Conservation (phyloP, 2,329 filamentous ascomycete genomes). For the Stemphylium lycopersici region DNA sequence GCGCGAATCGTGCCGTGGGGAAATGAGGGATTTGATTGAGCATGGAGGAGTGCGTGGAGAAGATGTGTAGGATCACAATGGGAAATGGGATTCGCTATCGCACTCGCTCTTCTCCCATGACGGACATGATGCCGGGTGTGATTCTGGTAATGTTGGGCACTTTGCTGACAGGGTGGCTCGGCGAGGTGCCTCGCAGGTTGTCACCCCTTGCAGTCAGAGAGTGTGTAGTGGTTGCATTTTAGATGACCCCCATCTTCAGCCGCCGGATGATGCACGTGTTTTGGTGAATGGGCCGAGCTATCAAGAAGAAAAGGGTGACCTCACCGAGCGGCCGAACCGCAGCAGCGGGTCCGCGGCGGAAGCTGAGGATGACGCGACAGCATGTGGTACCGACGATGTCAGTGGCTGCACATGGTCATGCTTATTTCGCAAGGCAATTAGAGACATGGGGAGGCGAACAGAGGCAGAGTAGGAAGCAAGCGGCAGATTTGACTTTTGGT, state of each 20-base stretch:
- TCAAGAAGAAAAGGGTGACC: conserved; percentile 18
- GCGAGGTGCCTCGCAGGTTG: not conserved
- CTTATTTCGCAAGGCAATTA: conserved; percentile 31
- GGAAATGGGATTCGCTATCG: not conserved
- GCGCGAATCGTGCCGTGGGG: conserved; percentile 30
- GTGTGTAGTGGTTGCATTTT: conserved; percentile 6
- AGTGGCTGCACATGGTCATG: conserved; percentile 13
- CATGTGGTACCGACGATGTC: conserved; percentile 6
- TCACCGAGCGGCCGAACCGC: conserved; percentile 21
- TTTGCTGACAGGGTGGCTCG: not conserved
- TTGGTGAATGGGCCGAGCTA: conserved; percentile 20
- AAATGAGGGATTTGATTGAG: conserved; percentile 19
- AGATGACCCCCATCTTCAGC: conserved; percentile 13
- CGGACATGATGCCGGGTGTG: not conserved
- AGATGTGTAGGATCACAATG: conserved; percentile 1
- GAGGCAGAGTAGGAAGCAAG: not conserved
- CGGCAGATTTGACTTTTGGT: not conserved
- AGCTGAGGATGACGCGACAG: conserved; percentile 6
- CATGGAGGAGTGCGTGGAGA: conserved; percentile 8
- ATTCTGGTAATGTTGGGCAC: not conserved
- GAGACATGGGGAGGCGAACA: conserved; percentile 13
- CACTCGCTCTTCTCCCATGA: not conserved
- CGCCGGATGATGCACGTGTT: conserved; percentile 16
- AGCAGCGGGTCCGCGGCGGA: conserved; percentile 12
- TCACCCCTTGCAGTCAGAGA: conserved; percentile 2